phyloP scores from a whole-genome alignment of 2,329 filamentous ascomycete genomes.

The Talaromyces sp. region DNA sequence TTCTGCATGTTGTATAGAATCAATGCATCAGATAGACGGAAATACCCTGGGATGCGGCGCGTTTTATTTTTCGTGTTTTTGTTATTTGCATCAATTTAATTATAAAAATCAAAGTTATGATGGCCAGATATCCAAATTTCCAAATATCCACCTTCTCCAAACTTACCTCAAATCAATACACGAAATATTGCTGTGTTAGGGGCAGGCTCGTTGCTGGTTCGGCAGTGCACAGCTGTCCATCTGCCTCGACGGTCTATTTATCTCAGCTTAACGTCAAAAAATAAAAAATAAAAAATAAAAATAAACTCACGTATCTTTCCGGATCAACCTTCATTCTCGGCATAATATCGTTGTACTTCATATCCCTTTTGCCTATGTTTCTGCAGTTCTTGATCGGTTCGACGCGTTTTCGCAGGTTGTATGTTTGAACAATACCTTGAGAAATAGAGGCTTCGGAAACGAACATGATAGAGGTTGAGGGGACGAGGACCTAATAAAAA shows the following conservation, averaged over 20 bases:
- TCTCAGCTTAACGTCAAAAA: background rate
- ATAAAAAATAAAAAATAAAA: background rate
- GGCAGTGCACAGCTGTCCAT: constrained; percentile 68
- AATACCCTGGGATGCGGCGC: background rate
- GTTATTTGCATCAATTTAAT: background rate
- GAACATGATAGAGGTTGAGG: constrained; percentile 71
- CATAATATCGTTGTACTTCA: constrained; percentile 82
- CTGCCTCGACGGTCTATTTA: constrained; percentile 66
- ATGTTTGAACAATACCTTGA: constrained; percentile 63
- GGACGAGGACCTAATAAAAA: constrained; percentile 50
- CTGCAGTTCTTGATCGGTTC: constrained; percentile 76
- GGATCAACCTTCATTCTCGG: constrained; percentile 89
- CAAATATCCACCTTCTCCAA: background rate
- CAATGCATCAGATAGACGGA: background rate
- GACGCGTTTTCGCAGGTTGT: constrained; percentile 72
- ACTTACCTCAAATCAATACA: constrained; percentile 53
- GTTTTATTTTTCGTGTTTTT: background rate
- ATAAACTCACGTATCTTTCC: constrained; percentile 65
- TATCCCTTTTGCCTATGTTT: constrained; percentile 72
- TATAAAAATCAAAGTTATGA: too few relatives aligned
- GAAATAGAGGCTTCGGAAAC: constrained; percentile 70
- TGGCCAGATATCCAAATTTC: background rate
- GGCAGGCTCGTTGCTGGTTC: constrained; percentile 69
- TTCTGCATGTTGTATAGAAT: background rate
- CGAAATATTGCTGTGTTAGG: constrained; percentile 70